Conservation (phyloP, 371 early-diverging fungal species). For the Mucor saturninus region DNA sequence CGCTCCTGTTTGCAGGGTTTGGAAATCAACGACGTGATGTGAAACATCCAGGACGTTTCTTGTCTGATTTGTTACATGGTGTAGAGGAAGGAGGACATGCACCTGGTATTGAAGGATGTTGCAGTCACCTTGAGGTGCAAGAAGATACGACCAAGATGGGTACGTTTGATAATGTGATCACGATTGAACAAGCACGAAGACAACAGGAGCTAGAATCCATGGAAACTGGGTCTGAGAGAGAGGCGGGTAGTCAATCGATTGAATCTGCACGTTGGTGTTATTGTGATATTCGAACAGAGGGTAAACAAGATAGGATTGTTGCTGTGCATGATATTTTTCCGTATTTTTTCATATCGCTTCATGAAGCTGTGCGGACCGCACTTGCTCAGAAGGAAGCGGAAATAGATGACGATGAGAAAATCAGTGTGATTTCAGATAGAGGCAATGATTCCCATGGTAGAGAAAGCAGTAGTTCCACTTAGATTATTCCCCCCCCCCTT, state of each 20-base stretch:
- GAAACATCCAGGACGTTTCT: constrained; percentile 19
- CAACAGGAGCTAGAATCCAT: background rate
- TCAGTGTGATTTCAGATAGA: constrained; percentile 22
- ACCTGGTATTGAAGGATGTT: constrained; percentile 15
- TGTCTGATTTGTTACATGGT: constrained; percentile 27
- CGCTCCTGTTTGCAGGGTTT: constrained; percentile 45
- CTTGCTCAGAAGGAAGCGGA: constrained; percentile 1
- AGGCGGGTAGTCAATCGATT: constrained; percentile 6
- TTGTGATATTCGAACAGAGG: constrained; percentile 12
- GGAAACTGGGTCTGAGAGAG: no score
- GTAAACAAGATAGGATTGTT: constrained; percentile 17
- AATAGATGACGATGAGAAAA: background rate
- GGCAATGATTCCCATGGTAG: background rate
- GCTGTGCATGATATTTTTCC: constrained; percentile 33
- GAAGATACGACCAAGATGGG: background rate
- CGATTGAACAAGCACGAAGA: constrained; percentile 14
- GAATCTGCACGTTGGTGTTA: constrained; percentile 29
- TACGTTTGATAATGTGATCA: constrained; percentile 6
- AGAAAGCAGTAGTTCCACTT: background rate
- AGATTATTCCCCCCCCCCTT: background rate
- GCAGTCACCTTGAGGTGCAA: background rate
- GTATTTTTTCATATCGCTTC: constrained; percentile 37
- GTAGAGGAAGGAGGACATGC: constrained; percentile 11
- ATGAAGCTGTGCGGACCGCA: constrained; percentile 35
- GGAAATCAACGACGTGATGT: constrained; percentile 36